Evolutionary conservation across 1,284 basidiomycete genomes (phyloP).

Genomic region (Trichosporon ovoides): DNA sequence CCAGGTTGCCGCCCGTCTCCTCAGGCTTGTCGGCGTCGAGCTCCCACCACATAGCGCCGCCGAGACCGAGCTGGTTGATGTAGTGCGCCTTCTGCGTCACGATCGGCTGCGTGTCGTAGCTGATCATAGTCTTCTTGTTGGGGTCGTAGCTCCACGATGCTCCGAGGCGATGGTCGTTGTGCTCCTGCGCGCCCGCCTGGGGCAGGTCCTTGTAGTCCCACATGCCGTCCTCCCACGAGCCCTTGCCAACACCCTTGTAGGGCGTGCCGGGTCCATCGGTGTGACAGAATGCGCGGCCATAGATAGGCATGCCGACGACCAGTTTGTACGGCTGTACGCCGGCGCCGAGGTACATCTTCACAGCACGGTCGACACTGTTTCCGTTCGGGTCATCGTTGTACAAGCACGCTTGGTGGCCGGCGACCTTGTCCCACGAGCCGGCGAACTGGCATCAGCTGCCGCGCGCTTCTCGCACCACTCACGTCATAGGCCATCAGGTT

Average conservation of each 20-base stretch:
- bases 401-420: conserved; percentile 76
- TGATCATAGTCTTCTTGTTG: conserved; percentile 58
- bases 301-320: conserved; percentile 75
- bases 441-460: conserved; percentile 35
- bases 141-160: conserved; percentile 55
- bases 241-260: conserved; percentile 64
- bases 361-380: conserved; percentile 63
- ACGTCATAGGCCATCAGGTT: conserved; percentile 65
- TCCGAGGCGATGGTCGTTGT: conserved; percentile 67
- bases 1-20: conserved; percentile 27
- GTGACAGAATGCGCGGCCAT: conserved; percentile 75
- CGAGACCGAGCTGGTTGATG: conserved; percentile 60
- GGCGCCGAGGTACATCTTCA: conserved; percentile 60
- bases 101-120: conserved; percentile 75
- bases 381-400: conserved; percentile 53
- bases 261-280: conserved; percentile 69
- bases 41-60: conserved; percentile 76
- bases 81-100: conserved; percentile 70
- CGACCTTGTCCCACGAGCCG: conserved; percentile 51
- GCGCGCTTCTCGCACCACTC: not conserved
- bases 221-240: conserved; percentile 46
- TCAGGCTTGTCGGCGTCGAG: conserved; percentile 44
- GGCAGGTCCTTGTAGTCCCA: conserved; percentile 71
- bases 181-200: conserved; percentile 58
- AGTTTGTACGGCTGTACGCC: conserved; percentile 72